Base-by-base conservation (phyloP, 106 monocot genomes). In the Dendrobium huoshanense region DNA sequence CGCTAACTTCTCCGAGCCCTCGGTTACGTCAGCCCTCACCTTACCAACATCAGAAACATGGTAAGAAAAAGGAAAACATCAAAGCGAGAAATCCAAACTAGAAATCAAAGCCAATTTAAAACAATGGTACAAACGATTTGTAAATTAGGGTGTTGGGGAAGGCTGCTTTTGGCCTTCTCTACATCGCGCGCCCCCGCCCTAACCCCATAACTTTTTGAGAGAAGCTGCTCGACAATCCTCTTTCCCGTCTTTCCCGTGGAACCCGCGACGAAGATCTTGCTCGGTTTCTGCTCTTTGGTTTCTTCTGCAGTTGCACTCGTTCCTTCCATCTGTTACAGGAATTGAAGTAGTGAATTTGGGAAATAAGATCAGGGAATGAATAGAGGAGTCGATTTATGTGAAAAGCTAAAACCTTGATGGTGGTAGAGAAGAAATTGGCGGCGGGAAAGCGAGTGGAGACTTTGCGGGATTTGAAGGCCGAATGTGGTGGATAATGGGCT, bases 221-320 rank as follows among this genome's bases (percentile, higher is more conserved):
- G 89, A 40, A 94, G 84, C 82, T 85, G 85, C 83, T 91, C 89
- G 37, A 94, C 91, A 20, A 94, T 82, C 76, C 82, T 79, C 81
- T 78, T 88, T n/a, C 94, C 91, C 6, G 94, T 94, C 47, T 85
- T 81, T 0, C 94, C 94, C 5, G 86, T 91, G 11, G 94, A 91
- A 6, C 94, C 94, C 4, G 94, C 89, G 4, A 94, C 89, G 77
- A 94, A 94, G 17, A 90, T 58, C 81, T 86, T 89, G 73, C 77
- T 85, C 76, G 64, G 82, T 58, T 41, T 77, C 44, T 64, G 42
- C 18, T 43, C 25, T 29, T 80, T 65, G 25, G 11, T 41, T 41
- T 15, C 20, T 8, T 40, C 75, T 18, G 7, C 27, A 31, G 48
- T 51, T 4, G 45, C 29, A 43, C 72, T 73, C 17, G 27, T 55